Base-by-base conservation (phyloP, 208 protist species). In the Acanthamoeba sp. region DNA sequence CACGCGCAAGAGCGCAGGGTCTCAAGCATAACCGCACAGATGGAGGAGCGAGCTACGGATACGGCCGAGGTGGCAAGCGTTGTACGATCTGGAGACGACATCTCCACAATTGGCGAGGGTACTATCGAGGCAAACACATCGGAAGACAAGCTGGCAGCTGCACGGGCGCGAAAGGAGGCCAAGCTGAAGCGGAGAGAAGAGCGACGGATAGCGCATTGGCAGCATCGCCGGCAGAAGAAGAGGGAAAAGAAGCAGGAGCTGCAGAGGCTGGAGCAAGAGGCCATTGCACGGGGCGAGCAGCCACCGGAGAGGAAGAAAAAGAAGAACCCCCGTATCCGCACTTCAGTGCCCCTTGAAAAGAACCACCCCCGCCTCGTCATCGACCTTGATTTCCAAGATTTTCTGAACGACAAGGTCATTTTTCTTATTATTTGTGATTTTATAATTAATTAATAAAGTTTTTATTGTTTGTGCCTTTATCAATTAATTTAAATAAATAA, bases 321-420 rank as follows among this genome's bases (percentile, higher is more conserved):
- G 71, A 80, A 80, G 71, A 80, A 42, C 71, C 71, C 36, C 1
- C 82, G 82, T 0, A 89, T 89, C 14, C 45, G 55, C n/a, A 89
- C 82, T 2, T 89, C 50, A 2, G 87, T 76, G 36, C 87, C 50
- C 14, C 45, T 92, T 1, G 87, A 78, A 24, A 92, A 66, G 87
- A 50, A 92, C n/a, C 27, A 20, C 7, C 87, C 87, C 16, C 87
- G 50, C 57, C 40, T 92, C 57, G 87, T 92, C 22, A 38, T 92
- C 55, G 87, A 92, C n/a, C 87, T 92, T 38, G 50, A 66, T n/a
- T 92, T 92, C 24, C 57, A 92, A 42, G 87, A 76, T 48, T 9
- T n/a, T 9, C 87, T 92, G 6, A 59, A 42, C 7, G 36, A 78
- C 5, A 92, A 92, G 87, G 87, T 76, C 34, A 38, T 73, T 42